These are phyloP conservation scores for Didymella keratinophila DNA, from an alignment of 2,329 filamentous ascomycete genomes.

Conservation along the genomic window DNA sequence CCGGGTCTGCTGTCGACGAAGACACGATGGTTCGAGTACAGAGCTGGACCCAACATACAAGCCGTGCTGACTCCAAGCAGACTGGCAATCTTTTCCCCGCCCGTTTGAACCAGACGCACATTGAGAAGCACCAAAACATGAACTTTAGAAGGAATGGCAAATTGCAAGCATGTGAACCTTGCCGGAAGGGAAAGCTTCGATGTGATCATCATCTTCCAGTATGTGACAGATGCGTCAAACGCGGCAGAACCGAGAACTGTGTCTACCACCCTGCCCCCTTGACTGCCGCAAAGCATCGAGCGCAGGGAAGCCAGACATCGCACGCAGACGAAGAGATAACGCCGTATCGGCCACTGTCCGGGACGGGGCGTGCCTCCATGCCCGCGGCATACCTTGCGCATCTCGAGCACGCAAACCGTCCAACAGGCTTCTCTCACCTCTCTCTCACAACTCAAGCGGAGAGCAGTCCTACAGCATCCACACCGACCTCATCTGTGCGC, in stretches of 20 bases:
- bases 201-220: constrained; percentile 49
- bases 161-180: constrained; percentile 50
- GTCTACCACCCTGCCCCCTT: constrained; percentile 49
- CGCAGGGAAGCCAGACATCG: constrained; percentile 14
- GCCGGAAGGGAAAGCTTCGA: constrained; percentile 46
- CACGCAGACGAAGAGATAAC: neutral
- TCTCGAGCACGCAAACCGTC: constrained; percentile 1
- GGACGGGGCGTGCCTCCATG: neutral
- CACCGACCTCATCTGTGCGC: neutral
- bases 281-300: constrained; percentile 27
- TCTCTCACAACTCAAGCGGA: neutral
- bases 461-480: neutral
- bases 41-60: neutral
- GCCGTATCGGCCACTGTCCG: neutral
- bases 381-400: constrained; percentile 8
- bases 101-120: constrained; percentile 36
- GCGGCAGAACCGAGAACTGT: constrained; percentile 40
- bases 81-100: constrained; percentile 43
- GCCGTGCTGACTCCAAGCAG: constrained; percentile 17
- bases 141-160: constrained; percentile 49
- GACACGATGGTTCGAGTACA: constrained; percentile 18
- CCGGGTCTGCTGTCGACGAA: neutral
- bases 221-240: constrained; percentile 44
- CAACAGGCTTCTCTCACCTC: neutral
- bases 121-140: constrained; percentile 38